Evolutionary conservation across 1,284 basidiomycete genomes (phyloP).

Genomic region (Ceratorhiza oryzae-sativae): DNA sequence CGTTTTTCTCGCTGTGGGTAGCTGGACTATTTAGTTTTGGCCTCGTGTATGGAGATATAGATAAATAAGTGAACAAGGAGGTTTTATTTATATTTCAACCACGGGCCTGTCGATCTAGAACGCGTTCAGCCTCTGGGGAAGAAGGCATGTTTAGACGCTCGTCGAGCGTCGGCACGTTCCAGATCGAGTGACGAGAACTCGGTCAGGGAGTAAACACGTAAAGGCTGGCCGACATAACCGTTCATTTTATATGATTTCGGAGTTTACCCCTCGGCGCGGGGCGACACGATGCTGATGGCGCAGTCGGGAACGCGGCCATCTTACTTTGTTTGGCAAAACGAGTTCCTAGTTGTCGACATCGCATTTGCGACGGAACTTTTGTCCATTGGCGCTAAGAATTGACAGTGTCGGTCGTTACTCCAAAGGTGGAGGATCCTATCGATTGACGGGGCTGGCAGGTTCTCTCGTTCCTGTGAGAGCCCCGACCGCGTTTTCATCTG

Average conservation of each 20-base stretch:
- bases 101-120: background rate
- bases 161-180: background rate
- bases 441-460: background rate
- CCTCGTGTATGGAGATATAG: constrained; percentile 1
- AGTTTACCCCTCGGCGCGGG: too few species aligned
- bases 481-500: too few species aligned
- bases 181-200: too few species aligned
- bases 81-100: background rate
- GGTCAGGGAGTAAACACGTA: too few species aligned
- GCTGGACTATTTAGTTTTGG: background rate
- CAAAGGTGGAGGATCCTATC: background rate
- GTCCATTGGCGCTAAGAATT: background rate
- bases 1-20: background rate
- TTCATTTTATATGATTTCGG: too few species aligned
- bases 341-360: background rate
- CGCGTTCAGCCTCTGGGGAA: background rate
- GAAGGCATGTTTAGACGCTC: background rate
- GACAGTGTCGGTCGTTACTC: background rate
- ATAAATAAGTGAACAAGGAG: background rate
- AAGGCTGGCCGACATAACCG: too few species aligned
- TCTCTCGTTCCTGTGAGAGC: background rate
- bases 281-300: too few species aligned
- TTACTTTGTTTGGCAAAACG: background rate
- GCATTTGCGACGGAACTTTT: background rate
- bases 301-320: too few species aligned